A percentile compares a stretch with the other conserved stretches of the same genome.
phyloP scores from a whole-genome alignment of 495 filamentous ascomycete species.

The Hypoxylon trugodes region DNA sequence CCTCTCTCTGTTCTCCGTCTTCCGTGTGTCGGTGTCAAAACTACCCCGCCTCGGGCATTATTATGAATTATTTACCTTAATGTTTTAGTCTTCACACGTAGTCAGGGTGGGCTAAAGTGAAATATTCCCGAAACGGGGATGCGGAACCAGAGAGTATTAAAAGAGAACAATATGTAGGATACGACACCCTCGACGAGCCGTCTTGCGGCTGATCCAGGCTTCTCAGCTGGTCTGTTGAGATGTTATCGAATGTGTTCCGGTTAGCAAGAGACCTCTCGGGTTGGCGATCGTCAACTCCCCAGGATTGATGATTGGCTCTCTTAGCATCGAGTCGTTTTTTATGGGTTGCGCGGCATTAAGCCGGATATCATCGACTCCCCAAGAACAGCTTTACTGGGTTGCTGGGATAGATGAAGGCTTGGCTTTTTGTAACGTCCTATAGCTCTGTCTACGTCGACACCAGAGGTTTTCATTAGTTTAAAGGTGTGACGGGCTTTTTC shows the following conservation, averaged over 20 bases:
- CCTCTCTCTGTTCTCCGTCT: slow-evolving; percentile 24
- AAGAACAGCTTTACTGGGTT: slow-evolving; percentile 38
- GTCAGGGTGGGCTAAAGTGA: slow-evolving; percentile 34
- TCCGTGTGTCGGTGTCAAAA: slow-evolving; percentile 25
- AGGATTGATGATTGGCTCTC: slow-evolving; percentile 33
- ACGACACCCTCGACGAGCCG: slow-evolving; percentile 30
- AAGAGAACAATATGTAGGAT: slow-evolving; percentile 21
- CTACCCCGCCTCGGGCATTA: slow-evolving; percentile 41
- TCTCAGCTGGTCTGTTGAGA: slow-evolving; percentile 35
- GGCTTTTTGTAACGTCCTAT: slow-evolving; percentile 32
- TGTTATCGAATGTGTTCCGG: slow-evolving; percentile 25
- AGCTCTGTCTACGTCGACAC: slow-evolving; percentile 27
- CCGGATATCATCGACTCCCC: slow-evolving; percentile 37
- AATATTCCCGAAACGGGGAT: slow-evolving; percentile 38
- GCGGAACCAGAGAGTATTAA: slow-evolving; percentile 28
- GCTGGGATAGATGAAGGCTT: slow-evolving; percentile 37
- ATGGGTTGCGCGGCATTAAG: slow-evolving; percentile 43
- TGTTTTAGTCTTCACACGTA: slow-evolving; percentile 25
- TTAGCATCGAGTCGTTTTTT: slow-evolving; percentile 32
- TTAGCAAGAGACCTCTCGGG: slow-evolving; percentile 30
- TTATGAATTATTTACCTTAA: slow-evolving; percentile 36
- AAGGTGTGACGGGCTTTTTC: neutral
- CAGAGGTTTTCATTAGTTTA: slow-evolving; percentile 23
- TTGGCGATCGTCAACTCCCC: slow-evolving; percentile 32
- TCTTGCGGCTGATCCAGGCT: slow-evolving; percentile 43